phyloP scores from a whole-genome alignment of 768 basidiomycete species.

The Vishniacozyma victoriae region DNA sequence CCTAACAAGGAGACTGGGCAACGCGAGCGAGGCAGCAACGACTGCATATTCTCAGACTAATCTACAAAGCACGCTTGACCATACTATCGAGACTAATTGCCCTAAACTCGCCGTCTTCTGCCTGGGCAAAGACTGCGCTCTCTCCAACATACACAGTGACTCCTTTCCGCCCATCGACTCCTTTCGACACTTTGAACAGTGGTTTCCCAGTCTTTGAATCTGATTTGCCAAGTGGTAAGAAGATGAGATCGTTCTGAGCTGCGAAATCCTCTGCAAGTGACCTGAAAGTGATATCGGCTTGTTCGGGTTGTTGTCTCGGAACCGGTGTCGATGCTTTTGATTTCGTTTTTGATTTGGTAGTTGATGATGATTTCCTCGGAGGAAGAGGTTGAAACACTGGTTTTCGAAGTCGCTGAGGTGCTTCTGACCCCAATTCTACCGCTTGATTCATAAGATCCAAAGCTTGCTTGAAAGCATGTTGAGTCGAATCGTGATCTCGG shows the following conservation, averaged over 20 bases:
- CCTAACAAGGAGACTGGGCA: too few species aligned
- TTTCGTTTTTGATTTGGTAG: slow-evolving; percentile 46
- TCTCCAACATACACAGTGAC: slow-evolving; percentile 82
- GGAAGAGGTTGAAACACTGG: slow-evolving; percentile 55
- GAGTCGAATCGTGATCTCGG: slow-evolving; percentile 61
- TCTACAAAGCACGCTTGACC: slow-evolving; percentile 59
- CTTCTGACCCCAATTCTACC: slow-evolving; percentile 74
- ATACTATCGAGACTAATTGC: slow-evolving; percentile 85
- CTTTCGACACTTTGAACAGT: slow-evolving; percentile 72
- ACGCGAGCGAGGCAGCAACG: too few species aligned
- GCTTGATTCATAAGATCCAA: slow-evolving; percentile 92
- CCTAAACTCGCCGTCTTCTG: slow-evolving; percentile 52
- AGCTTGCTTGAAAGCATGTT: slow-evolving; percentile 76
- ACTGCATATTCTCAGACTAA: too few species aligned
- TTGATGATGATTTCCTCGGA: slow-evolving; percentile 34
- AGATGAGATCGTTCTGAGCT: slow-evolving; percentile 75
- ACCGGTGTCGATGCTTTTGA: slow-evolving; percentile 20
- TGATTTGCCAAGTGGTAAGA: slow-evolving; percentile 77
- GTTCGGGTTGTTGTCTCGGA: slow-evolving; percentile 33
- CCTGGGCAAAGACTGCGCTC: slow-evolving; percentile 85
- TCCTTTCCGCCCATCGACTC: slow-evolving; percentile 77
- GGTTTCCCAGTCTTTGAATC: slow-evolving; percentile 85
- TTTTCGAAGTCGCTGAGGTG: slow-evolving; percentile 53
- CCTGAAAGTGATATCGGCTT: slow-evolving; percentile 76
- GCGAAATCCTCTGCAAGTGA: slow-evolving; percentile 88